A percentile compares a stretch with the other conserved stretches of the same genome.
Evolutionary conservation across 140 eudicot species (phyloP).

Genomic region (Cichorium intybus): DNA sequence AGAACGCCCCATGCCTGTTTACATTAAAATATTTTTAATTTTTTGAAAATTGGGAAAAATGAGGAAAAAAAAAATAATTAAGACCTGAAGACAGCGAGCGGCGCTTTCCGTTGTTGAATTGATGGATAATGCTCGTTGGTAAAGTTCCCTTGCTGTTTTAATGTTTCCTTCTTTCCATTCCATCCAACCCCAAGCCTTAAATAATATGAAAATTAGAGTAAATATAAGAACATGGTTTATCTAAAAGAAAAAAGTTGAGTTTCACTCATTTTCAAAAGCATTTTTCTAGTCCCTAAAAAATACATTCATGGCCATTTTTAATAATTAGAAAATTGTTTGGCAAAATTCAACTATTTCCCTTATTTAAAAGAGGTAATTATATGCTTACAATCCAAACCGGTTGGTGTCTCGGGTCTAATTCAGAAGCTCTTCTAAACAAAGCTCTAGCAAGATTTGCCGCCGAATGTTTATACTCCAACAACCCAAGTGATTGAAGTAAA

Average conservation of each 20-base stretch:
- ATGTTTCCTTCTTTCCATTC: constrained; percentile 97
- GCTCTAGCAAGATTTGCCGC: constrained; percentile 79
- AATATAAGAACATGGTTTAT: background rate
- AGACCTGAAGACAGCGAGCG: constrained; percentile 94
- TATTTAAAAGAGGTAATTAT: background rate
- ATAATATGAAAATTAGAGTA: background rate
- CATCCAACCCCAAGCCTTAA: constrained; percentile 99
- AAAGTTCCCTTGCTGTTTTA: constrained; percentile 69
- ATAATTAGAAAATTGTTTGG: no score
- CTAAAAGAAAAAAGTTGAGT: no score
- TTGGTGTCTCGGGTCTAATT: constrained; percentile 80
- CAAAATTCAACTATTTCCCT: background rate
- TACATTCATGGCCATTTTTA: no score
- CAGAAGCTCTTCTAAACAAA: constrained; percentile 73
- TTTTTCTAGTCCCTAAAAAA: no score
- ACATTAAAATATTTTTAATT: background rate
- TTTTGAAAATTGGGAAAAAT: background rate
- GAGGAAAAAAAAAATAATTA: background rate
- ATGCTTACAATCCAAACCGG: constrained; percentile 95
- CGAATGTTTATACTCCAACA: constrained; percentile 74
- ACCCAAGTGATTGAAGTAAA: constrained; percentile 87
- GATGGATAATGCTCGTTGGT: constrained; percentile 69
- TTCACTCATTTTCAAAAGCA: no score
- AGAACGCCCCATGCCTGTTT: constrained; percentile 96
- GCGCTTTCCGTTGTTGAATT: constrained; percentile 79